phyloP scores from a whole-genome alignment of 495 filamentous ascomycete species.

The Aspergillus funiculosus region DNA sequence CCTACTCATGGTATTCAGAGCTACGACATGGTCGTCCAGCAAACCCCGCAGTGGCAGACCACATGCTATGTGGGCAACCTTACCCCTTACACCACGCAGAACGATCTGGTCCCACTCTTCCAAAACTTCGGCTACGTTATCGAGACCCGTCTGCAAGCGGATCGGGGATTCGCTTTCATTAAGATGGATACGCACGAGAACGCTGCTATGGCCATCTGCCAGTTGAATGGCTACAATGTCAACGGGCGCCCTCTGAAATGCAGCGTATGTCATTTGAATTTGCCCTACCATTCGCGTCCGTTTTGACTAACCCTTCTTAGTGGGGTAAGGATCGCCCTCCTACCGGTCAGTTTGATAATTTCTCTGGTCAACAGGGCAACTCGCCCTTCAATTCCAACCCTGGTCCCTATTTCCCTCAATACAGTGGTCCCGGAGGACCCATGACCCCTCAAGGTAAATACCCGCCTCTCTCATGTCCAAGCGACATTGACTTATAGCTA shows the following conservation, averaged over 20 bases:
- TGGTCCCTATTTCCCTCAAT: constrained; percentile 89
- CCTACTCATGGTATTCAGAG: constrained; percentile 94
- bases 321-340: constrained; percentile 99
- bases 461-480: constrained; percentile 20
- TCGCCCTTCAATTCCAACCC: constrained; percentile 66
- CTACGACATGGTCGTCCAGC: constrained; percentile 94
- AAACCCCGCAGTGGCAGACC: constrained; percentile 98
- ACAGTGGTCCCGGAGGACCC: constrained; percentile 60
- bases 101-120: constrained; percentile 92
- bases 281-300: neutral
- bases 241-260: constrained; percentile 97
- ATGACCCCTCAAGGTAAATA: constrained; percentile 64
- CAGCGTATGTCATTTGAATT: constrained; percentile 60
- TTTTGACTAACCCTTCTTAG: constrained; percentile 44
- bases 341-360: constrained; percentile 73
- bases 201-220: constrained; percentile 97
- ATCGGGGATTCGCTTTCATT: constrained; percentile 96
- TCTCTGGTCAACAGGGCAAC: constrained; percentile 60
- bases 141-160: constrained; percentile 95
- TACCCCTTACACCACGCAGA: constrained; percentile 95
- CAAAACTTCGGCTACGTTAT: constrained; percentile 97
- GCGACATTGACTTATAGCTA: constrained; percentile 19
- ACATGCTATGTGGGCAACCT: constrained; percentile 98
- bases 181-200: constrained; percentile 99
- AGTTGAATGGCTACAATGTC: constrained; percentile 93